A percentile compares a stretch with the other conserved stretches of the same genome.
Conservation (phyloP, 108 stramenopile species). For the Nitzschia sp. region DNA sequence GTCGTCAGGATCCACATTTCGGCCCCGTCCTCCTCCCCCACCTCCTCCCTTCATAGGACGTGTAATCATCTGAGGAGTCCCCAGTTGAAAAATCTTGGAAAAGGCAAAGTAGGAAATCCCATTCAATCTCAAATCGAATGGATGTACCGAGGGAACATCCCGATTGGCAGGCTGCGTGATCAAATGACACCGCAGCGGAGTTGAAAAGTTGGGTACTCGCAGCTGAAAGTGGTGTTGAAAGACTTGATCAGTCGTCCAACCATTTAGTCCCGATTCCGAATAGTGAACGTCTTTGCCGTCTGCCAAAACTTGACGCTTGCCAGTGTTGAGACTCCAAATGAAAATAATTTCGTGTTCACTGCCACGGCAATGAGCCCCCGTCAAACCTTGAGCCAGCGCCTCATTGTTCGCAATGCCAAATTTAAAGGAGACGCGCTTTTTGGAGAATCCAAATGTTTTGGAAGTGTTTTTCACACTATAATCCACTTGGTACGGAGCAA, state of each 20-base stretch:
- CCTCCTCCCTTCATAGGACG: constrained; percentile 25
- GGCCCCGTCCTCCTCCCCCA: constrained; percentile 1
- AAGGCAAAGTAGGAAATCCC: constrained; percentile 53
- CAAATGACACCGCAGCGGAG: constrained; percentile 44
- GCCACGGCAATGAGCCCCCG: constrained; percentile 79
- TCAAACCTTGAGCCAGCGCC: constrained; percentile 51
- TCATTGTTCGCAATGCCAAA: constrained; percentile 80
- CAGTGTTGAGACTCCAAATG: constrained; percentile 76
- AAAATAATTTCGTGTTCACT: constrained; percentile 84
- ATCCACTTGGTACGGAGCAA: constrained; percentile 63
- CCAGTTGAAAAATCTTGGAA: constrained; percentile 57
- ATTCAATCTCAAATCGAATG: constrained; percentile 60
- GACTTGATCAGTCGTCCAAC: constrained; percentile 57
- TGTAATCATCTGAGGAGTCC: constrained; percentile 45
- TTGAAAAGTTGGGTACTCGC: constrained; percentile 24
- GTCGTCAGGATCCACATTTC: constrained; percentile 15
- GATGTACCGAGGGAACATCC: constrained; percentile 39
- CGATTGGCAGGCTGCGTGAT: constrained; percentile 45
- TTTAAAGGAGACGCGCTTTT: constrained; percentile 77
- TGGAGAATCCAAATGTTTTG: constrained; percentile 77
- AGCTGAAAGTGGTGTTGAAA: constrained; percentile 57
- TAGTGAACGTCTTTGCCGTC: constrained; percentile 80
- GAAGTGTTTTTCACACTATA: constrained; percentile 52
- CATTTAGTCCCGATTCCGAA: constrained; percentile 59
- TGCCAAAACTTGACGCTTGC: constrained; percentile 68